phyloP scores from a whole-genome alignment of 805 yeast species.

The Kluyveromyces siamensis region DNA sequence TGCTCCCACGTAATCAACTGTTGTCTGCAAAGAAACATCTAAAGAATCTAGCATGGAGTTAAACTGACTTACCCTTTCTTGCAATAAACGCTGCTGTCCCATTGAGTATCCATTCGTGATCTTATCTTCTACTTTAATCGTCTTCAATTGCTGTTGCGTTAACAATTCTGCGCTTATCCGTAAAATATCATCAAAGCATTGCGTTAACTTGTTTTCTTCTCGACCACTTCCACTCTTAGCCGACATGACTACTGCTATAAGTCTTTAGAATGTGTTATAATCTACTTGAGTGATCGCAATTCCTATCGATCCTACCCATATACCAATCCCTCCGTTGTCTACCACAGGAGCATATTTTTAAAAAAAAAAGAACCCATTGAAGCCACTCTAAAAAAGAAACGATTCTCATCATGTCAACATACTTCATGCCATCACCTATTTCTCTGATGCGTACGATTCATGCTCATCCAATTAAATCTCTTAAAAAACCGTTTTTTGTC shows the following conservation, averaged over 20 bases:
- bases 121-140: conserved; percentile 22
- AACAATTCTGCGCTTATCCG: conserved; percentile 27
- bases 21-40: conserved; percentile 20
- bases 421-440: neutral
- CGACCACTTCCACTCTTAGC: neutral
- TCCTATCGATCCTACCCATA: neutral
- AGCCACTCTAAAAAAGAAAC: neutral
- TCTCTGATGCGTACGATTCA: neutral
- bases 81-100: conserved; percentile 17
- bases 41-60: conserved; percentile 26
- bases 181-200: conserved; percentile 27
- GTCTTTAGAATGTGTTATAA: neutral
- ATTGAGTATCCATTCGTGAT: conserved; percentile 20
- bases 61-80: conserved; percentile 21
- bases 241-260: neutral
- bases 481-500: neutral
- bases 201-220: conserved; percentile 21
- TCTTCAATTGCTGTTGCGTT: conserved; percentile 28
- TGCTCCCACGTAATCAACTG: conserved; percentile 22
- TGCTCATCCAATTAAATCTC: conserved; percentile 1
- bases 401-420: neutral
- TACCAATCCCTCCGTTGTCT: no score
- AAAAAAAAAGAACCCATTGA: neutral
- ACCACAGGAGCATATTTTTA: no score
- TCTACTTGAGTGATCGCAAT: neutral